Base-by-base conservation (phyloP, 306 rosid species). In the Rosa multiflora region DNA sequence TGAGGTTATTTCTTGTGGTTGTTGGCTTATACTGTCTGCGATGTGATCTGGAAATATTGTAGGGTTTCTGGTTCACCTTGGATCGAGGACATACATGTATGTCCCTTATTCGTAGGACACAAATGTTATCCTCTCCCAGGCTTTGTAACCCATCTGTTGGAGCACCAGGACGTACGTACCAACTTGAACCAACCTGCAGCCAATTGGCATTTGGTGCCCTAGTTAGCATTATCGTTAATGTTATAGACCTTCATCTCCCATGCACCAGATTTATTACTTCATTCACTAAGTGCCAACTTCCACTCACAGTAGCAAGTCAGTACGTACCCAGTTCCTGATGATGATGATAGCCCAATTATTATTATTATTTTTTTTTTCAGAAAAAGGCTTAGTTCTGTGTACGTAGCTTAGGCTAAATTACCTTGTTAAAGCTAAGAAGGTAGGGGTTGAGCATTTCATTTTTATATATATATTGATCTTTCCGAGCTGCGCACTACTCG, bases 71-170 rank as follows among this genome's bases (percentile, higher is more conserved):
- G 79, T 72, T 86, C 88, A 76, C 64, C 78, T 77, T 81, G 71
- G 44, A 55, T 23, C 23, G 4, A 15, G 23, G 46, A 35, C 70
- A 66, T 3, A 86, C 87, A 86, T 76, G 48, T 15, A 76, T 85
- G 88, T 83, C 68, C 78, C 76, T 80, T 44, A 68, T 78, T 76
- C 78, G 72, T 17, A 78, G 79, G 88, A 87, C 88, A 83, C 69
- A 66, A 14, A 70, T 64, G 76, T 85, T 76, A 40, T 70, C 78
- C 78, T 71, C 83, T 81, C 81, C 68, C 78, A 85, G 80, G 70
- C 75, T 70, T 75, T 85, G 90, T 81, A 59, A 68, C 82, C 89
- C 82, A 83, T 83, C 67, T 20, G 86, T 76, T 85, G 83, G 77
- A 68, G 83, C 92, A 87, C 73, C 74, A 79, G 85, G 83, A 17